Percentiles rank a stretch among this genome's conserved stretches.
Evolutionary conservation across 2,329 filamentous ascomycete species (phyloP).

Genomic region (Botrytis fragariae): DNA sequence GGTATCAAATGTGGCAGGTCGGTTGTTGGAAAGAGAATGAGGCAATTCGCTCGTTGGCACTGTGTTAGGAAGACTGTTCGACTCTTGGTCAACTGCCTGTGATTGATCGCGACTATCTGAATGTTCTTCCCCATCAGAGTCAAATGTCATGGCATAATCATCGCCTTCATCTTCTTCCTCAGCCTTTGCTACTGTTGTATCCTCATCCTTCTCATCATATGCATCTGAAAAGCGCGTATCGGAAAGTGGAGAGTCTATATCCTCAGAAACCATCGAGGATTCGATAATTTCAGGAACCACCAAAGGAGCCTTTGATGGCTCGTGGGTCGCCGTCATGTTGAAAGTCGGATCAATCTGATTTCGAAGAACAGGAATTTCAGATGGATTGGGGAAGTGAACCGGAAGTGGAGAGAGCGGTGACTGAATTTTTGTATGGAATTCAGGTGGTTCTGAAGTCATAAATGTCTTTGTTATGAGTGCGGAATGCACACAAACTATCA

Average conservation of each 20-base stretch:
- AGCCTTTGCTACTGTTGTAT: constrained; percentile 25
- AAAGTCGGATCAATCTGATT: constrained; percentile 71
- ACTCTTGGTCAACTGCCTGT: constrained; percentile 35
- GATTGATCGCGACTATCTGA: constrained; percentile 38
- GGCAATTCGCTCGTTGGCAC: constrained; percentile 29
- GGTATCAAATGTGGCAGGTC: constrained; percentile 25
- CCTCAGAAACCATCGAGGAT: not conserved
- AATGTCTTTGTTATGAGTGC: constrained; percentile 18
- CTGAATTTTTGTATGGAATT: constrained; percentile 62
- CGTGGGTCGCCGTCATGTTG: constrained; percentile 62
- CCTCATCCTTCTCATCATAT: constrained; percentile 36
- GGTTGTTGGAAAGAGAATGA: constrained; percentile 23
- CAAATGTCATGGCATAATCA: constrained; percentile 42
- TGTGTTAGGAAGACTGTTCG: constrained; percentile 30
- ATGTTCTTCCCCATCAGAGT: constrained; percentile 38
- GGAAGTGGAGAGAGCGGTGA: constrained; percentile 71
- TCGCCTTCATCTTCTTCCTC: constrained; percentile 35
- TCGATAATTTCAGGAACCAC: constrained; percentile 14
- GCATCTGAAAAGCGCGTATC: constrained; percentile 39
- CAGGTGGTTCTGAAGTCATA: constrained; percentile 45
- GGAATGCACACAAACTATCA: constrained; percentile 16
- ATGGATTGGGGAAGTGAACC: constrained; percentile 64
- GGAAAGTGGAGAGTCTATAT: constrained; percentile 28
- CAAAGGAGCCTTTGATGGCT: constrained; percentile 21
- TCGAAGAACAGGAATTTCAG: constrained; percentile 67